Conservation (phyloP, 805 yeast genomes). For the Kazachstania taianensis region DNA sequence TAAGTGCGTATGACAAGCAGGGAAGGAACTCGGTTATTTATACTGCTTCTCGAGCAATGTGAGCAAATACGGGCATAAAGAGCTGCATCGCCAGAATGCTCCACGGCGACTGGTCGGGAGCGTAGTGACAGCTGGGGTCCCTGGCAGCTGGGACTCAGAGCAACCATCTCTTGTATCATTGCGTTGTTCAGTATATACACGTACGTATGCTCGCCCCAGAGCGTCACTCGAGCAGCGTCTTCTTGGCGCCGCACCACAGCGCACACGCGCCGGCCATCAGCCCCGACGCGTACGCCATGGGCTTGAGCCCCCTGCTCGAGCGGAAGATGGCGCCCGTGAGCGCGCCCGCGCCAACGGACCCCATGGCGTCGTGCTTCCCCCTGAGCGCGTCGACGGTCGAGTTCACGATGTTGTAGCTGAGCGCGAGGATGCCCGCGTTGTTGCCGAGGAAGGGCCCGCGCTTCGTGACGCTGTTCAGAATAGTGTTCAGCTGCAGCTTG, state of each 20-base stretch:
- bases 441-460: conserved; percentile 96
- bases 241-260: conserved; percentile 81
- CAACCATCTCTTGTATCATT: too few species aligned
- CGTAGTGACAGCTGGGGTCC: too few species aligned
- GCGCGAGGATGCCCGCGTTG: conserved; percentile 87
- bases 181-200: too few species aligned
- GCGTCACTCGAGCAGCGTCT: conserved; percentile 1
- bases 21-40: too few species aligned
- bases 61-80: too few species aligned
- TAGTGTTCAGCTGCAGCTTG: conserved; percentile 76
- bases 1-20: too few species aligned
- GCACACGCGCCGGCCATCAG: conserved; percentile 86
- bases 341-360: conserved; percentile 84
- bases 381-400: conserved; percentile 68
- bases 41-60: too few species aligned
- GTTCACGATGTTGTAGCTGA: conserved; percentile 78
- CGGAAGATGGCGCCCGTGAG: conserved; percentile 86
- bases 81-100: too few species aligned
- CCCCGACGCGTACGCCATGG: conserved; percentile 79
- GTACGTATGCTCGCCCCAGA: too few species aligned
- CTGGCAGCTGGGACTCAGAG: too few species aligned
- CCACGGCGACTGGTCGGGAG: not conserved
- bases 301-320: conserved; percentile 73
- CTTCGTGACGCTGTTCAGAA: conserved; percentile 84
- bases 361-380: conserved; percentile 80